Evolutionary conservation across 495 filamentous ascomycete genomes (phyloP), one percentile per base, ranked within the genome.

Genomic region (Penicillium ochrochloron): DNA sequence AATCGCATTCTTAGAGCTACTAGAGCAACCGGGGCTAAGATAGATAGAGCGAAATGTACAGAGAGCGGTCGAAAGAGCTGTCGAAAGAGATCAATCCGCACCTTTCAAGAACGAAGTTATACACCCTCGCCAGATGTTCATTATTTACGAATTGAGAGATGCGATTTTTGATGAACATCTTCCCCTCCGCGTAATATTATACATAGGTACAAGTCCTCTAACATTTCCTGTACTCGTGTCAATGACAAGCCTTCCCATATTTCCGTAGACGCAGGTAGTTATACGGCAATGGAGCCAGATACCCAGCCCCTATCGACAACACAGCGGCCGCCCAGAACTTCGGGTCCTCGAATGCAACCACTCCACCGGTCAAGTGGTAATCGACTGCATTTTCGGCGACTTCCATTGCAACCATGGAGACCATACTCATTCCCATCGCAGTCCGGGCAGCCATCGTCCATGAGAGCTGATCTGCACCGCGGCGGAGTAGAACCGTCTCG

Each of bases 351-450:
- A 78, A 55, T 0, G 66, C 67, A 17, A 80, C 70, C 7, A 76
- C 63, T 0, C 81, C 81, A 1, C 80, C 80, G 0, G 79, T 83
- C 2, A 83, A 67, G 62, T 82, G 77, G 61, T 78, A 82, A 53
- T 83, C 80, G 31, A 83, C 81, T 5, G 67, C 57, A 58, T 81
- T 83, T 48, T 82, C 74, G 3, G 73, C 80, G 1, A 69, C 39
- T 59, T 83, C 80, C 81, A 83, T 83, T 3, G 78, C 75, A 27
- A 82, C 29, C 81, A 83, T 82, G 0, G 80, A 82, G 2, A 82
- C 72, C 42, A 82, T 68, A 59, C 80, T 83, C 81, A 83, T 83
- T 0, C 81, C 81, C 69, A 73, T 76, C 0, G 81, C 81, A 1
- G 81, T 82, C 9, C 71, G 74, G 9, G 67, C 66, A 4, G 81